Percentiles rank a stretch among this genome's conserved stretches.
Evolutionary conservation across 1,284 basidiomycete species (phyloP).

Genomic region (Microbotryum saponariae): DNA sequence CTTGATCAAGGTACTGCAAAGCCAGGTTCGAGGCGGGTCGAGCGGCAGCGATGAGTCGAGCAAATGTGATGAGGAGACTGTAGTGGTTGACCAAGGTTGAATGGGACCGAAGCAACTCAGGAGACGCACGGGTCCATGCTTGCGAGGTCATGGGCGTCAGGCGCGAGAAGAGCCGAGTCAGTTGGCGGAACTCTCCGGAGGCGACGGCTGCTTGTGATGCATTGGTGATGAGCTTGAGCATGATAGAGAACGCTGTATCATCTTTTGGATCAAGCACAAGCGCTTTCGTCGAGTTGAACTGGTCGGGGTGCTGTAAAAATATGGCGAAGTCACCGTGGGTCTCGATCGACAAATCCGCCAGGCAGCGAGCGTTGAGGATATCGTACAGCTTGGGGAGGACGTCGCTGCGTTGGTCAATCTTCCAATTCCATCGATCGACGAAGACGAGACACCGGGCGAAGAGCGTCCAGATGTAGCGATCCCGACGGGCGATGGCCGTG

Average conservation of each 20-base stretch:
- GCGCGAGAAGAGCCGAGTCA: conserved; percentile 69
- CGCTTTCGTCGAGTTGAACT: conserved; percentile 47
- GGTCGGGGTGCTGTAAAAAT: conserved; percentile 61
- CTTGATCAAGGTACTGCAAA: conserved; percentile 53
- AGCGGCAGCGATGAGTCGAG: conserved; percentile 62
- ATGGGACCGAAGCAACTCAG: conserved; percentile 51
- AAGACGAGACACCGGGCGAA: conserved; percentile 66
- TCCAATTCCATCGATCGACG: conserved; percentile 66
- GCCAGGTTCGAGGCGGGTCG: conserved; percentile 59
- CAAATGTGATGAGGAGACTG: conserved; percentile 64
- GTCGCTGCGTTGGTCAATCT: conserved; percentile 52
- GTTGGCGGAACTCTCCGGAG: conserved; percentile 32
- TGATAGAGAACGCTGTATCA: conserved; percentile 71
- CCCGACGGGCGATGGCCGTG: conserved; percentile 54
- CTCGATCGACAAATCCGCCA: conserved; percentile 70
- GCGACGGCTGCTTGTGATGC: conserved; percentile 46
- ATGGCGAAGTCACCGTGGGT: conserved; percentile 59
- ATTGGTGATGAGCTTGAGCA: conserved; percentile 64
- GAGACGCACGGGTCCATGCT: conserved; percentile 53
- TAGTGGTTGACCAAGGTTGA: conserved; percentile 83
- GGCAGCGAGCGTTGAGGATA: conserved; percentile 72
- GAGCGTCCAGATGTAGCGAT: conserved; percentile 67
- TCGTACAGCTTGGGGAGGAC: conserved; percentile 62
- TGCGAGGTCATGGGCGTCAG: conserved; percentile 64
- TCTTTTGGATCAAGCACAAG: conserved; percentile 47